phyloP scores from a whole-genome alignment of 805 yeast species.

The Ogataea nonfermentans region DNA sequence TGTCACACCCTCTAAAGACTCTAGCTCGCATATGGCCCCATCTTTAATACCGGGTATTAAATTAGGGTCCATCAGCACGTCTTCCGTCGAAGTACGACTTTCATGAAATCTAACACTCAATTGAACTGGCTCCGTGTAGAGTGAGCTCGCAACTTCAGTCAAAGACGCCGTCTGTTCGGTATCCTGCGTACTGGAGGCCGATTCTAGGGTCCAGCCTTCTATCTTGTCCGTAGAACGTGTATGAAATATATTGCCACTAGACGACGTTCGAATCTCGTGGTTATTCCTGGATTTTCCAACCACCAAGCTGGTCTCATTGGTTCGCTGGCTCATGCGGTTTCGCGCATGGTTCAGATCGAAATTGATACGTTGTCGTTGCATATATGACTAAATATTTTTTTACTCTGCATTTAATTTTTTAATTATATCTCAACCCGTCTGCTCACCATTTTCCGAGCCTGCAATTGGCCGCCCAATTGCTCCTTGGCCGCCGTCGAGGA shows the following conservation, averaged over 20 bases:
- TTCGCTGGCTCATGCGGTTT: slow-evolving; percentile 31
- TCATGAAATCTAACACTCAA: slow-evolving; percentile 66
- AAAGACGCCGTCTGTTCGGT: neutral
- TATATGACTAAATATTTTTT: neutral
- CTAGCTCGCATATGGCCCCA: slow-evolving; percentile 78
- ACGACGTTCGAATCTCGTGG: slow-evolving; percentile 19
- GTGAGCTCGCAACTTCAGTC: slow-evolving; percentile 1
- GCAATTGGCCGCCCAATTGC: slow-evolving; percentile 11
- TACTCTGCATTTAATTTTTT: too few relatives aligned
- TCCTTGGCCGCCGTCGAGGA: slow-evolving; percentile 16
- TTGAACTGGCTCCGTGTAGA: slow-evolving; percentile 36
- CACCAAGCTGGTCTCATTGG: slow-evolving; percentile 34
- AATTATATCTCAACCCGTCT: slow-evolving; percentile 2
- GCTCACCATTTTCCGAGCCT: slow-evolving; percentile 2
- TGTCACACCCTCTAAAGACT: slow-evolving; percentile 38
- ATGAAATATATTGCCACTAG: slow-evolving; percentile 11
- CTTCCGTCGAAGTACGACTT: slow-evolving; percentile 50
- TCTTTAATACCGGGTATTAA: slow-evolving; percentile 60
- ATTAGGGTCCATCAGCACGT: slow-evolving; percentile 60
- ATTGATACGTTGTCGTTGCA: slow-evolving; percentile 26
- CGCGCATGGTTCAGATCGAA: slow-evolving; percentile 29
- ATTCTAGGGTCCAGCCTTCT: slow-evolving; percentile 1
- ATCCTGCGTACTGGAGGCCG: slow-evolving; percentile 1
- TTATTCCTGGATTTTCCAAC: slow-evolving; percentile 28
- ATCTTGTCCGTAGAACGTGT: neutral